Conservation (phyloP, 1,284 basidiomycete species). For the Schizophyllum commune region DNA sequence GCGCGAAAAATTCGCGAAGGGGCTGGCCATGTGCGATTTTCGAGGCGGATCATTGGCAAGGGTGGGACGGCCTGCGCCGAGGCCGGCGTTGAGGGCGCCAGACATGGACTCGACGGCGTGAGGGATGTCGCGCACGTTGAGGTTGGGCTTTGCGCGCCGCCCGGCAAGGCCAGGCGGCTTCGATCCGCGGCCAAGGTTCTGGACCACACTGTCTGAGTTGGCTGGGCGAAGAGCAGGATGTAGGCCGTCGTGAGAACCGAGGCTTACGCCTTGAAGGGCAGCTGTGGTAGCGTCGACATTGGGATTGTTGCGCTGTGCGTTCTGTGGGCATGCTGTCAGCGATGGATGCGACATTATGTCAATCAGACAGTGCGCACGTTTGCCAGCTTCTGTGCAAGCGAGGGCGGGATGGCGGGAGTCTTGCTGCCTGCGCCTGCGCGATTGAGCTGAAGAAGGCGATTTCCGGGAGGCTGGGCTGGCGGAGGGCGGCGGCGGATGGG, state of each 20-base stretch:
- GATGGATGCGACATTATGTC: slow-evolving; percentile 1
- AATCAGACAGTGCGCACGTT: slow-evolving; percentile 43
- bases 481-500: slow-evolving; percentile 13
- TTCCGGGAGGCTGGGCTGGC: slow-evolving; percentile 12
- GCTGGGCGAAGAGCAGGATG: slow-evolving; percentile 22
- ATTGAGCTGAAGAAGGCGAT: slow-evolving; percentile 23
- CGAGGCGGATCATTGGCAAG: slow-evolving; percentile 35
- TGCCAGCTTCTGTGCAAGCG: slow-evolving; percentile 89
- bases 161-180: slow-evolving; percentile 33
- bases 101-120: slow-evolving; percentile 26
- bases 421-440: slow-evolving; percentile 11
- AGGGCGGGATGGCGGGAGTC: slow-evolving; percentile 72
- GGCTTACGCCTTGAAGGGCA: slow-evolving; percentile 30
- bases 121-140: slow-evolving; percentile 56
- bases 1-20: slow-evolving; percentile 90
- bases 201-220: slow-evolving; percentile 14
- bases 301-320: slow-evolving; percentile 30
- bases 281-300: slow-evolving; percentile 32
- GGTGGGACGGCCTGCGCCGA: slow-evolving; percentile 58
- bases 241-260: slow-evolving; percentile 12
- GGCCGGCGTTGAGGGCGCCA: slow-evolving; percentile 56
- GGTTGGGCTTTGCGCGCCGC: slow-evolving; percentile 47
- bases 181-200: not conserved
- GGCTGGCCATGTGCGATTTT: slow-evolving; percentile 52
- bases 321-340: slow-evolving; percentile 25